Base-by-base conservation (phyloP, 371 early-diverging fungal species). In the Actinomortierella ambigua region DNA sequence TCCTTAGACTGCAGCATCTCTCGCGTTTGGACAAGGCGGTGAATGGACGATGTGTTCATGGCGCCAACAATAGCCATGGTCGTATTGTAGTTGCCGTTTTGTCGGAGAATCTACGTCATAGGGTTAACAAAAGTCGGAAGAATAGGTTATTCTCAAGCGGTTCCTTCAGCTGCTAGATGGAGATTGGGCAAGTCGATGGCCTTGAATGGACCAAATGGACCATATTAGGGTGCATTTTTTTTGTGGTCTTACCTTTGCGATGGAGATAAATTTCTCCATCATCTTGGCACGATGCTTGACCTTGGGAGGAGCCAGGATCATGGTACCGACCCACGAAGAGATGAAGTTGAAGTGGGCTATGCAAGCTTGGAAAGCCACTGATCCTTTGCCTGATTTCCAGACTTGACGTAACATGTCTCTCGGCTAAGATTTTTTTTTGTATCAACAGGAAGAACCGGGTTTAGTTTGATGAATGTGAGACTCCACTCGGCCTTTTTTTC, bases 41-140 rank as follows among this genome's bases (percentile, higher is more conserved):
- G 67, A 29, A 88, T 84, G 15, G 89, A 69, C 0, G 90, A 88
- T 49, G 81, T 86, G 59, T 88, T 90, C 58, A 91, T 78, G 5
- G 90, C 91, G 2, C 90, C 88, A 51, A 91, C 65, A 29, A 91
- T 75, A 8, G 91, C 90, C 90, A 90, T 90, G 20, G 85, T 54
- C 1, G 90, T 82, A 52, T 88, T 90, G 56, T 82, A 91, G 63
- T 91, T 91, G 55, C 83, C 84, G 52, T 80, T 73, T 13, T 82
- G 76, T 39, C 79, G 77, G 17, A 83, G 77, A 39, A 80, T 77
- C 83, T 84, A 57, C 14, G 34, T 34, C 34, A 34, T 34, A 34
- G 34, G 48, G n/a, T 27, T 1, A 40, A 48, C 39, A 20, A 9
- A 9, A 20, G 48, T 56, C 3, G 20, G n/a, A n/a, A n/a, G n/a